phyloP scores from a whole-genome alignment of 306 rosid genomes.

The Crotalaria pallida region DNA sequence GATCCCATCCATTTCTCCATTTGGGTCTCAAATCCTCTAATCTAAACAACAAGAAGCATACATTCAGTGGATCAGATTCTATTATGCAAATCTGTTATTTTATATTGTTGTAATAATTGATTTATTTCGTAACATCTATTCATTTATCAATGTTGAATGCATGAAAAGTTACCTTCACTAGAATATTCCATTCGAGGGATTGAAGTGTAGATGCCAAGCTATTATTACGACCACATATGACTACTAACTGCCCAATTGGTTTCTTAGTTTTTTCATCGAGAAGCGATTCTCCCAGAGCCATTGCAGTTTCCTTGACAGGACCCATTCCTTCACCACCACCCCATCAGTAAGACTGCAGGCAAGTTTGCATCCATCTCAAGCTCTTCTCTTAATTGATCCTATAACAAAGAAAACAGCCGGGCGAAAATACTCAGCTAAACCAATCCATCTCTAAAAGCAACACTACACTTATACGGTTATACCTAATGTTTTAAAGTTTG shows the following conservation, averaged over 20 bases:
- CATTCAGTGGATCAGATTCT: background rate
- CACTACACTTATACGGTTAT: too few species aligned
- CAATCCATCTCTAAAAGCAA: slow-evolving; percentile 2
- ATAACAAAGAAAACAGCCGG: background rate
- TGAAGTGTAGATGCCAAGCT: slow-evolving; percentile 53
- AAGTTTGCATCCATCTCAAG: slow-evolving; percentile 72
- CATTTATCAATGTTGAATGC: background rate
- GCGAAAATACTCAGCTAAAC: background rate
- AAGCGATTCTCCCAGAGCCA: slow-evolving; percentile 75
- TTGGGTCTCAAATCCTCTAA: slow-evolving; percentile 88
- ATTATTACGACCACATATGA: slow-evolving; percentile 87
- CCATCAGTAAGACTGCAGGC: slow-evolving; percentile 96
- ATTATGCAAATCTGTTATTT: background rate
- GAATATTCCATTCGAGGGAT: slow-evolving; percentile 69
- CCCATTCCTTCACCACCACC: slow-evolving; percentile 99
- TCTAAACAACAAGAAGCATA: slow-evolving; percentile 35
- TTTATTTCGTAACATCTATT: background rate
- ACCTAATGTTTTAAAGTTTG: too few species aligned
- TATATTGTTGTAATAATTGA: background rate
- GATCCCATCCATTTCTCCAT: slow-evolving; percentile 99
- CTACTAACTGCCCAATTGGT: slow-evolving; percentile 73
- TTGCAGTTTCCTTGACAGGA: slow-evolving; percentile 93
- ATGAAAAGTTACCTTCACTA: slow-evolving; percentile 61
- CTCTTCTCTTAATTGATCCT: slow-evolving; percentile 84
- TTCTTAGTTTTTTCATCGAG: slow-evolving; percentile 50